Base-by-base conservation (phyloP, 495 filamentous ascomycete genomes). In the Lasiosphaeria miniovina region DNA sequence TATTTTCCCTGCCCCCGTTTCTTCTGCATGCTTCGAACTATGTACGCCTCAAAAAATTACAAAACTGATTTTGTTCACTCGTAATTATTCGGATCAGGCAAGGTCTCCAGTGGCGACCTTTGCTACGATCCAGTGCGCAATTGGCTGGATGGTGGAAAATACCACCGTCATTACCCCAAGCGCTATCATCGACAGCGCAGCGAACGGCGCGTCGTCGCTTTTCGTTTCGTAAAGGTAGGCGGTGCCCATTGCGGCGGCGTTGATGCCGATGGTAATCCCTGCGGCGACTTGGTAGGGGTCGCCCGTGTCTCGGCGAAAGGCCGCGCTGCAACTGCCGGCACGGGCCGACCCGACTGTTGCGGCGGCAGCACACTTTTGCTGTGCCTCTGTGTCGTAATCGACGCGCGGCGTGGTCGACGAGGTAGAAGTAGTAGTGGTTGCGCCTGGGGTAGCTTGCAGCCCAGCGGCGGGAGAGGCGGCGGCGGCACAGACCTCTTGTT, bases 221-320 rank as follows among this genome's bases (percentile, higher is more conserved):
- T 71, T 61, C 7, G 67, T 63, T 59, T 80, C 78, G 36, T 80
- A 79, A 32, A 81, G 61, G 46, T 77, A 74, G 2, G 78, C 71
- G 9, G 77, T 78, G 9, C 78, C 78, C 77, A 81, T 81, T 3
- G 78, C 78, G 31, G 78, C 78, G 3, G 76, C 74, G 59, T 81
- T 81, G 60, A 79, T 74, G 34, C 78, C 78, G 46, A 79, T 69
- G 3, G 74, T 74, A 8, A 79, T 66, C 46, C 78, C 78, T 8
- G 75, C 71, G 5, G 75, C 75, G 10, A 80, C 72, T 2, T 69
- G 66, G 8, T 52, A 33, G 5, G 65, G 68, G 11, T 74, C 71
- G 5, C 65, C 54, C 24, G 24, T 58, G 41, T 60, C 12, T 15
- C 51, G 11, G 59, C 57, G 24, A 24, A 24, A 24, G 24, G 24